Evolutionary conservation across 2,329 filamentous ascomycete species (phyloP).

Genomic region (Emergomyces orientalis): DNA sequence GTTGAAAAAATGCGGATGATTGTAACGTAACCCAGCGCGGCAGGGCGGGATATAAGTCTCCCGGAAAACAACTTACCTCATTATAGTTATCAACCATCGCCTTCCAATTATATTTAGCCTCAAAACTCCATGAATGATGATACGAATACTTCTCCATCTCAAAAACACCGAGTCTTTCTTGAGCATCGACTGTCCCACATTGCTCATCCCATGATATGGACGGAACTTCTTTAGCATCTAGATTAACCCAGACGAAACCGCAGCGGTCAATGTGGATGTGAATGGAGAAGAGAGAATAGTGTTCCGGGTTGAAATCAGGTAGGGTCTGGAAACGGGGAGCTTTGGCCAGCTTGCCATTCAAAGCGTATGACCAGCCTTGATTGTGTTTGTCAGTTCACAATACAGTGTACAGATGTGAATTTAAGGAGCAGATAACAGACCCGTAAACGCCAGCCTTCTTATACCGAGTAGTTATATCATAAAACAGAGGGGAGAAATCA

Average conservation of each 20-base stretch:
- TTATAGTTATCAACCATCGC: slow-evolving; percentile 56
- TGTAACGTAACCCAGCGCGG: no score
- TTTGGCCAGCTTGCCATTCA: slow-evolving; percentile 50
- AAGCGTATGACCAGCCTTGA: slow-evolving; percentile 47
- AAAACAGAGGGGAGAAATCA: neutral
- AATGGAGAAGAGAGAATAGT: slow-evolving; percentile 47
- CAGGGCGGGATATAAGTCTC: no score
- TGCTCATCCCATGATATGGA: slow-evolving; percentile 46
- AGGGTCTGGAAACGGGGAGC: slow-evolving; percentile 50
- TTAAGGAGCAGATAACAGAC: neutral
- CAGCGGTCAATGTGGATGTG: slow-evolving; percentile 46
- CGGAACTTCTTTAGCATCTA: slow-evolving; percentile 32
- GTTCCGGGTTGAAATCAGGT: slow-evolving; percentile 45
- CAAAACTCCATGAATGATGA: slow-evolving; percentile 50
- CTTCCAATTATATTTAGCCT: slow-evolving; percentile 54
- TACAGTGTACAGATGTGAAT: neutral
- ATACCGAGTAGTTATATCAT: neutral
- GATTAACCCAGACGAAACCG: slow-evolving; percentile 52
- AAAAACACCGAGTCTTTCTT: slow-evolving; percentile 39
- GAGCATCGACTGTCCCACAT: slow-evolving; percentile 42
- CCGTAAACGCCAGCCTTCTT: neutral
- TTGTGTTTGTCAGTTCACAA: neutral
- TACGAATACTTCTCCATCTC: slow-evolving; percentile 46
- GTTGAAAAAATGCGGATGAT: no score
- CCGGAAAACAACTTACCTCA: slow-evolving; percentile 27